Conservation (phyloP, 371 early-diverging fungal species). For the Syncephalastrum racemosum region DNA sequence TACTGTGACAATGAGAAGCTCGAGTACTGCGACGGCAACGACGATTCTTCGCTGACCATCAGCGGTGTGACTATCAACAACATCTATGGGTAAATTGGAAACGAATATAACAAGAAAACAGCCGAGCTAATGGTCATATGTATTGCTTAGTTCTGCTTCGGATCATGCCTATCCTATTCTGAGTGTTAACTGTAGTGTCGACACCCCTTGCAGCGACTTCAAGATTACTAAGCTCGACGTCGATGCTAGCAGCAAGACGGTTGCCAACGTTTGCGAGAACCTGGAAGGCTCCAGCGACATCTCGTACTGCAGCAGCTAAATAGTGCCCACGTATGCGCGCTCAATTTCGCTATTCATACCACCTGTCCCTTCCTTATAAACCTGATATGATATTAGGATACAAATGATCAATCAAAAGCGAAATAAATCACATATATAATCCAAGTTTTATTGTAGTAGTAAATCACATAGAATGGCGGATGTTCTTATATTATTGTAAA, state of each 20-base stretch:
- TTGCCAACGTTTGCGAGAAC: slow-evolving; percentile 23
- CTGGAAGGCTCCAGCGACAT: slow-evolving; percentile 19
- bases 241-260: slow-evolving; percentile 13
- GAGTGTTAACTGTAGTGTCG: slow-evolving; percentile 24
- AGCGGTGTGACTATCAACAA: slow-evolving; percentile 23
- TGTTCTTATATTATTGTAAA: too few relatives aligned
- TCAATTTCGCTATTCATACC: too few relatives aligned
- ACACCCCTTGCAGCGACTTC: slow-evolving; percentile 25
- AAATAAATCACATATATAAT: too few relatives aligned
- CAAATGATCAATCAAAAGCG: too few relatives aligned
- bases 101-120: too few relatives aligned
- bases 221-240: slow-evolving; percentile 18
- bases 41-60: slow-evolving; percentile 22
- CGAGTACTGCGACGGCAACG: slow-evolving; percentile 16
- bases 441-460: too few relatives aligned
- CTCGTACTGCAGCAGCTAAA: slow-evolving; percentile 17
- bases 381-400: too few relatives aligned
- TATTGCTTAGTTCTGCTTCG: slow-evolving; percentile 10
- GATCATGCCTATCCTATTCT: slow-evolving; percentile 16
- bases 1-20: slow-evolving; percentile 25
- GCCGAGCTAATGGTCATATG: too few relatives aligned
- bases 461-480: too few relatives aligned
- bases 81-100: slow-evolving; percentile 15
- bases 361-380: too few relatives aligned
- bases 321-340: too few relatives aligned